These are phyloP conservation scores for Barnettozyma salicaria DNA, from an alignment of 805 yeast species.

Conservation along the genomic window DNA sequence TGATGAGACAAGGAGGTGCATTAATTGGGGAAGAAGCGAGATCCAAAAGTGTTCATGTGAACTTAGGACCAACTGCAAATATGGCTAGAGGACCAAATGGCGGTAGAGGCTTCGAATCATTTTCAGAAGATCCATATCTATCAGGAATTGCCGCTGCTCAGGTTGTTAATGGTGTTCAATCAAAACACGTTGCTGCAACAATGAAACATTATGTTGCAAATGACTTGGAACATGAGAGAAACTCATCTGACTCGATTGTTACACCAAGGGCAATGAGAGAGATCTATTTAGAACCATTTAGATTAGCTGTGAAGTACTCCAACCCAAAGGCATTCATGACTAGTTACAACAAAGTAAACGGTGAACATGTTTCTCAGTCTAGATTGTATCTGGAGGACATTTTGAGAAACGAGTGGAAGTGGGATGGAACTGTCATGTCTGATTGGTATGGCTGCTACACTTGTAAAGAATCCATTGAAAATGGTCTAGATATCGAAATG, in stretches of 20 bases:
- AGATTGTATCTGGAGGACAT: slow-evolving; percentile 38
- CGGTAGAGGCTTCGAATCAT: slow-evolving; percentile 59
- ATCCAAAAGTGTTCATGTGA: slow-evolving; percentile 45
- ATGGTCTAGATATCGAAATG: slow-evolving; percentile 61
- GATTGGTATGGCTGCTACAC: slow-evolving; percentile 62
- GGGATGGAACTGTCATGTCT: slow-evolving; percentile 50
- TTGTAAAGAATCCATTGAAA: slow-evolving; percentile 38
- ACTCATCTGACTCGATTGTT: slow-evolving; percentile 41
- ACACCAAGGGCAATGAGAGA: slow-evolving; percentile 61
- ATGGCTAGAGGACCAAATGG: slow-evolving; percentile 54
- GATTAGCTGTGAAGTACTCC: slow-evolving; percentile 47
- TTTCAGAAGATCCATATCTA: slow-evolving; percentile 53
- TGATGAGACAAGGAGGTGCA: slow-evolving; percentile 43
- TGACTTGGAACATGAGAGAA: slow-evolving; percentile 54
- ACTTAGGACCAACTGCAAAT: slow-evolving; percentile 46
- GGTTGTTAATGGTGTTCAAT: slow-evolving; percentile 50
- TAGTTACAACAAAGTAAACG: slow-evolving; percentile 58
- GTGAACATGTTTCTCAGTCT: slow-evolving; percentile 48
- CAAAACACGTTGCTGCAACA: slow-evolving; percentile 44
- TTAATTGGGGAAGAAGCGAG: slow-evolving; percentile 51
- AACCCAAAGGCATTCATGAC: slow-evolving; percentile 56
- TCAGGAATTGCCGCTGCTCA: slow-evolving; percentile 43
- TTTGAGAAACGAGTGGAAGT: slow-evolving; percentile 51
- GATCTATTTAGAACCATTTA: slow-evolving; percentile 58
- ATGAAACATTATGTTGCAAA: slow-evolving; percentile 60